Percentiles rank a stretch among this genome's conserved stretches.
Conservation (phyloP, 2,329 filamentous ascomycete species). For the Verticillium nonalfalfae region DNA sequence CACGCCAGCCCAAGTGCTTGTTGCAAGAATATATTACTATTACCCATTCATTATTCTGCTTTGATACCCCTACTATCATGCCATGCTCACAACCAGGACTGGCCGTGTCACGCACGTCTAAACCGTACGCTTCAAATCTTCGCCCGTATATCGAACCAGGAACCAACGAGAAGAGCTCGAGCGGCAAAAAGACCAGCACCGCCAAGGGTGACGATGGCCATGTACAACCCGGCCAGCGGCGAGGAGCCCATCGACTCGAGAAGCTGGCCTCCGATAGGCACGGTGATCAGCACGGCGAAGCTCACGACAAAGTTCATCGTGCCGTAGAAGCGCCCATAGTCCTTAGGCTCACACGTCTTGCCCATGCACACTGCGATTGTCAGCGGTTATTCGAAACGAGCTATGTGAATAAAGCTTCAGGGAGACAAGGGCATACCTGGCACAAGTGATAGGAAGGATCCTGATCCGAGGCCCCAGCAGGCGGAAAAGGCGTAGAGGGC, state of each 20-base stretch:
- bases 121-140: slow-evolving; percentile 1
- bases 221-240: slow-evolving; percentile 36
- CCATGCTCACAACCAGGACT: too few relatives aligned
- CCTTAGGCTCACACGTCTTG: slow-evolving; percentile 36
- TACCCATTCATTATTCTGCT: background rate
- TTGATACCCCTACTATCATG: too few relatives aligned
- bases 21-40: background rate
- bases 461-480: slow-evolving; percentile 40
- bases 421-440: slow-evolving; percentile 13
- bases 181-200: slow-evolving; percentile 22
- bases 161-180: slow-evolving; percentile 7
- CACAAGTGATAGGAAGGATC: slow-evolving; percentile 37
- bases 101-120: too few relatives aligned
- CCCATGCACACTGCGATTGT: slow-evolving; percentile 32
- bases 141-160: slow-evolving; percentile 4
- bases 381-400: background rate
- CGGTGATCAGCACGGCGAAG: slow-evolving; percentile 36
- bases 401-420: too few relatives aligned
- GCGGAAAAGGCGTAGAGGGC: slow-evolving; percentile 37
- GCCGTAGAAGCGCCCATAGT: slow-evolving; percentile 27
- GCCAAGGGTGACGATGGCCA: slow-evolving; percentile 30
- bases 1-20: too few relatives aligned
- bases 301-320: slow-evolving; percentile 39
- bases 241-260: slow-evolving; percentile 35
- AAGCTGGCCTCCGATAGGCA: slow-evolving; percentile 37